Percentiles rank a stretch among this genome's conserved stretches.
phyloP scores from a whole-genome alignment of 208 protist species.

The Leishmania guyanensis region DNA sequence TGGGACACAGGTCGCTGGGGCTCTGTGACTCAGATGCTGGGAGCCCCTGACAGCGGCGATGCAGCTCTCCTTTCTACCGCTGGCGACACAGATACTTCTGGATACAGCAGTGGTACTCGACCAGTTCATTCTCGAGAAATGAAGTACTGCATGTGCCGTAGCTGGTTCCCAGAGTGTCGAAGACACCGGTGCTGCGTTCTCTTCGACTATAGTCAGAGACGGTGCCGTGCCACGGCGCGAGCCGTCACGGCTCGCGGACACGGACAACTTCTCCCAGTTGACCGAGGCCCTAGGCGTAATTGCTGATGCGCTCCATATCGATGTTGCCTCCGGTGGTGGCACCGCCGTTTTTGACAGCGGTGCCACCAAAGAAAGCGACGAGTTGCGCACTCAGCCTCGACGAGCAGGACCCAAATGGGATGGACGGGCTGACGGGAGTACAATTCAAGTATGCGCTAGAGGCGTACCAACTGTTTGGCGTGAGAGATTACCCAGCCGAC shows the following conservation, averaged over 20 bases:
- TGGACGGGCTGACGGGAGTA: conserved; percentile 12
- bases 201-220: background rate
- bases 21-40: too few species aligned
- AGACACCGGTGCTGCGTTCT: background rate
- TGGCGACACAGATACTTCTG: conserved; percentile 26
- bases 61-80: conserved; percentile 10
- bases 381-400: conserved; percentile 11
- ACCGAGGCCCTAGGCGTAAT: conserved; percentile 53
- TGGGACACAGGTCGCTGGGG: background rate
- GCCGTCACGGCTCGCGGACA: conserved; percentile 19
- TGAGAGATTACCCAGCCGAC: conserved; percentile 20
- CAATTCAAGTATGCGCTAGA: conserved; percentile 4
- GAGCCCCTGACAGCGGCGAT: background rate
- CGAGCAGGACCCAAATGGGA: conserved; percentile 26
- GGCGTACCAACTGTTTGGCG: conserved; percentile 18
- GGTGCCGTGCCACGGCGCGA: conserved; percentile 2
- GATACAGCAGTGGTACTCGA: background rate
- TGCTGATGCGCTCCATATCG: conserved; percentile 23
- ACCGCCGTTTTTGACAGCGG: background rate
- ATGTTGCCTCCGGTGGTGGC: background rate
- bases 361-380: background rate
- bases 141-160: conserved; percentile 7
- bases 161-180: background rate
- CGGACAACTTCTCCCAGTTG: conserved; percentile 59
- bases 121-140: background rate